Conservation (phyloP, 768 basidiomycete genomes). For the Hebeloma cylindrosporum region DNA sequence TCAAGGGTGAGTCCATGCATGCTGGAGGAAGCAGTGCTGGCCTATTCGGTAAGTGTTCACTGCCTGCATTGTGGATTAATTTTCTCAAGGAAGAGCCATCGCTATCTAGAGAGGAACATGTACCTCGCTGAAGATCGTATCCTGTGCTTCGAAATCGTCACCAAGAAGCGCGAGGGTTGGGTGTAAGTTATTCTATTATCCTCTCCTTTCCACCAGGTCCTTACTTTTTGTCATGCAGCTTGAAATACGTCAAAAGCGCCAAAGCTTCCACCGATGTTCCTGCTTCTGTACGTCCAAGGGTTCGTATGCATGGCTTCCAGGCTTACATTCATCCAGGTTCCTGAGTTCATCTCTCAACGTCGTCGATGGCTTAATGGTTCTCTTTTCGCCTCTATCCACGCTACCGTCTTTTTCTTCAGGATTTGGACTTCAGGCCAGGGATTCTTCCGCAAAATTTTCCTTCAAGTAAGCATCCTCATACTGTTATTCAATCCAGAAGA, state of each 20-base stretch:
- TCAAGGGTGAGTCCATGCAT: slow-evolving; percentile 90
- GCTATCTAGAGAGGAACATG: slow-evolving; percentile 70
- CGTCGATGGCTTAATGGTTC: slow-evolving; percentile 90
- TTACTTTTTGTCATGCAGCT: slow-evolving; percentile 34
- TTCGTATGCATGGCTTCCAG: slow-evolving; percentile 6
- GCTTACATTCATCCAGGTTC: slow-evolving; percentile 44
- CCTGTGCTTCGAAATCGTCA: slow-evolving; percentile 91
- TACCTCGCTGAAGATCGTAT: slow-evolving; percentile 91
- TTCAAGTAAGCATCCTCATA: slow-evolving; percentile 46
- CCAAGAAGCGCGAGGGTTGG: slow-evolving; percentile 84
- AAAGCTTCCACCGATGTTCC: slow-evolving; percentile 97
- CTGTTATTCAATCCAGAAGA: not conserved
- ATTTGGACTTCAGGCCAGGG: slow-evolving; percentile 94
- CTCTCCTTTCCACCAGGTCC: slow-evolving; percentile 3
- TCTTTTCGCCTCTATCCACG: slow-evolving; percentile 90
- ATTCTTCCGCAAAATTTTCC: slow-evolving; percentile 76
- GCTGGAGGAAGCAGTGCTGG: slow-evolving; percentile 60
- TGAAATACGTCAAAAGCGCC: slow-evolving; percentile 90
- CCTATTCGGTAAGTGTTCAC: slow-evolving; percentile 53
- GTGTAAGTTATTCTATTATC: slow-evolving; percentile 48
- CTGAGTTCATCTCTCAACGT: slow-evolving; percentile 94
- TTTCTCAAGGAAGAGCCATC: not conserved
- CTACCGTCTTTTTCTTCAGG: slow-evolving; percentile 83
- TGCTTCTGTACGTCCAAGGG: slow-evolving; percentile 51
- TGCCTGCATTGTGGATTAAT: slow-evolving; percentile 2